phyloP scores from a whole-genome alignment of 768 basidiomycete genomes.

The Termitomyces sp. region DNA sequence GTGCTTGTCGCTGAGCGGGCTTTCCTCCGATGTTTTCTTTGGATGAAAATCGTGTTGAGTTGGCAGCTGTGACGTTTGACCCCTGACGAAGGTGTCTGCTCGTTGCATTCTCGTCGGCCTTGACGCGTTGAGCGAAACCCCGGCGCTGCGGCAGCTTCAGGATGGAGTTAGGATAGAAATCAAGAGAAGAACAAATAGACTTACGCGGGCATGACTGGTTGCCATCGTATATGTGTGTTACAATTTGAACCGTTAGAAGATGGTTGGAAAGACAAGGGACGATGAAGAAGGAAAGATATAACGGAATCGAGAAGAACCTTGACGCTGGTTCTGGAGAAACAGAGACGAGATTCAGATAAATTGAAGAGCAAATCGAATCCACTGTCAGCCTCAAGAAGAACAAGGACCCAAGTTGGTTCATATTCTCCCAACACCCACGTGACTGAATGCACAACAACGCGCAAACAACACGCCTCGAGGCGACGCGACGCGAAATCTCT shows the following conservation, averaged over 20 bases:
- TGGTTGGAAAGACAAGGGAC: conserved; percentile 18
- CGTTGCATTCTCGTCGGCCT: conserved; percentile 77
- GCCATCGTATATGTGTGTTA: conserved; percentile 44
- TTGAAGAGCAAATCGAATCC: conserved; percentile 23
- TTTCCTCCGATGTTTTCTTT: conserved; percentile 52
- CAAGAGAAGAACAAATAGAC: conserved; percentile 20
- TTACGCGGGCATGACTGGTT: conserved; percentile 59
- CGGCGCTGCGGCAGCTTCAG: conserved; percentile 67
- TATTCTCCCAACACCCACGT: conserved; percentile 31
- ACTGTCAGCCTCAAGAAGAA: conserved; percentile 37
- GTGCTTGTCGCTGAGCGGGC: conserved; percentile 59
- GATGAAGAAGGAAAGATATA: conserved; percentile 27
- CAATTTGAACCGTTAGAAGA: conserved; percentile 24
- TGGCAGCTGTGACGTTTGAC: conserved; percentile 44
- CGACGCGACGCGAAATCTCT: conserved; percentile 26
- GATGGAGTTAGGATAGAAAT: conserved; percentile 14
- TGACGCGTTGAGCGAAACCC: conserved; percentile 60
- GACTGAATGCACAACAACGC: conserved; percentile 23
- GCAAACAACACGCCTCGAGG: conserved; percentile 33
- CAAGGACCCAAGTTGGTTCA: conserved; percentile 24
- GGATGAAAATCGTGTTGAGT: conserved; percentile 48
- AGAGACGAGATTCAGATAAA: conserved; percentile 21
- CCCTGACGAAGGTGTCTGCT: conserved; percentile 63
- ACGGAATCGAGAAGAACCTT: conserved; percentile 15
- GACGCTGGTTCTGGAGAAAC: conserved; percentile 17